Evolutionary conservation across 2,329 filamentous ascomycete species (phyloP).

Genomic region (Diaporthe citriasiana): DNA sequence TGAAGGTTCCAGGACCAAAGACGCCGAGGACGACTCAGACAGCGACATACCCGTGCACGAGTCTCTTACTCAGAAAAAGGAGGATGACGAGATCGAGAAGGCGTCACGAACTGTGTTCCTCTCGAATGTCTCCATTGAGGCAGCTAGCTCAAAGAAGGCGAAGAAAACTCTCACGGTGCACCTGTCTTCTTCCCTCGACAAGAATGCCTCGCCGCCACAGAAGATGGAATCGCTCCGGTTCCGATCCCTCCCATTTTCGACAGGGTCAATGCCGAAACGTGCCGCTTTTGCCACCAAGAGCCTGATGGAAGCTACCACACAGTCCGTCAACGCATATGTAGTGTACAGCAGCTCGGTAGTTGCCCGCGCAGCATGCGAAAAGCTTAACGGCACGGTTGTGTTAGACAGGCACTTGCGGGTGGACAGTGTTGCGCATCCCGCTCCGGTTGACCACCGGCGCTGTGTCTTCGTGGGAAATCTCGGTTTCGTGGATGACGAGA

Average conservation of each 20-base stretch:
- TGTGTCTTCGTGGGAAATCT: constrained; percentile 98
- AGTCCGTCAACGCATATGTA: constrained; percentile 93
- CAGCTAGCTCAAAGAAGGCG: constrained; percentile 84
- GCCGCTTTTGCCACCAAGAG: constrained; percentile 94
- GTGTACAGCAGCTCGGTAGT: constrained; percentile 85
- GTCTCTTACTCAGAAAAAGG: constrained; percentile 67
- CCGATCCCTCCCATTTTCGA: constrained; percentile 89
- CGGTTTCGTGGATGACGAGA: constrained; percentile 95
- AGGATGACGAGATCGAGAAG: constrained; percentile 80
- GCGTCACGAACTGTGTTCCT: constrained; percentile 92
- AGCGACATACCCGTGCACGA: constrained; percentile 68
- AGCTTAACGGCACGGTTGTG: constrained; percentile 86
- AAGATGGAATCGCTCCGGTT: constrained; percentile 94
- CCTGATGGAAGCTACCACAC: constrained; percentile 90
- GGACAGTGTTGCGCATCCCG: constrained; percentile 90
- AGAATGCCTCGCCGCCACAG: constrained; percentile 67
- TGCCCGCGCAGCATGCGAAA: constrained; percentile 80
- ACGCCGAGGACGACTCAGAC: constrained; percentile 53
- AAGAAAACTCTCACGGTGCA: constrained; percentile 84
- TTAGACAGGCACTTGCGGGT: constrained; percentile 91
- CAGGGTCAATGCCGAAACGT: constrained; percentile 84
- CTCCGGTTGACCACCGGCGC: constrained; percentile 84
- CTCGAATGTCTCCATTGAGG: constrained; percentile 87
- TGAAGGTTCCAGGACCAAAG: constrained; percentile 61
- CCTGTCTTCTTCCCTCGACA: constrained; percentile 79